A percentile compares a stretch with the other conserved stretches of the same genome.
Evolutionary conservation across 108 stramenopile genomes (phyloP).

Genomic region (Ochromonas danica): DNA sequence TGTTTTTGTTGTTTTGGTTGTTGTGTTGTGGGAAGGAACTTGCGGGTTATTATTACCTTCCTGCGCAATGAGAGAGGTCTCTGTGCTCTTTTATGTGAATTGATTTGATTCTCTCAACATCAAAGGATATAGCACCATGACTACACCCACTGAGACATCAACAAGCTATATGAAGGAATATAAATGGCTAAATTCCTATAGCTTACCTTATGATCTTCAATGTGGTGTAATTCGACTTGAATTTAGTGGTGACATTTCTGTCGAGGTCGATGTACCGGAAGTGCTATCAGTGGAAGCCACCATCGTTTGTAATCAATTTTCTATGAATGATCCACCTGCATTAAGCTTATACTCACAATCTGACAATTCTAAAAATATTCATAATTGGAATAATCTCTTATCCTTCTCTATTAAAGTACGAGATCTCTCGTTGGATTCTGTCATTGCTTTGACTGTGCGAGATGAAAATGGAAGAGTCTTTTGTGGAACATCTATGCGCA

Average conservation of each 20-base stretch:
- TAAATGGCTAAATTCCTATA: conserved; percentile 19
- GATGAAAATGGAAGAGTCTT: neutral
- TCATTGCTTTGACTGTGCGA: conserved; percentile 37
- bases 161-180: conserved; percentile 33
- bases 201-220: conserved; percentile 22
- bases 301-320: conserved; percentile 22
- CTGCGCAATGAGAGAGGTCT: no score
- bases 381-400: conserved; percentile 20
- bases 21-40: no score
- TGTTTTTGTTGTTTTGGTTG: no score
- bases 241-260: neutral
- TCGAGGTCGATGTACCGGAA: neutral
- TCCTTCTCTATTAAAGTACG: conserved; percentile 39
- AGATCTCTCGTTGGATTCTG: conserved; percentile 41
- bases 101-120: no score
- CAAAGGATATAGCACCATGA: no score
- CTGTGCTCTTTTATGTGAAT: no score
- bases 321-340: neutral
- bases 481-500: neutral
- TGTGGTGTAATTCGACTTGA: conserved; percentile 12
- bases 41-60: no score
- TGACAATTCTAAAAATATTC: neutral
- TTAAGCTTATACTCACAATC: neutral
- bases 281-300: neutral
- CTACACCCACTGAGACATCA: no score